A percentile compares a stretch with the other conserved stretches of the same genome.
Evolutionary conservation across 495 filamentous ascomycete genomes (phyloP).

Genomic region (Penicillium taxi): DNA sequence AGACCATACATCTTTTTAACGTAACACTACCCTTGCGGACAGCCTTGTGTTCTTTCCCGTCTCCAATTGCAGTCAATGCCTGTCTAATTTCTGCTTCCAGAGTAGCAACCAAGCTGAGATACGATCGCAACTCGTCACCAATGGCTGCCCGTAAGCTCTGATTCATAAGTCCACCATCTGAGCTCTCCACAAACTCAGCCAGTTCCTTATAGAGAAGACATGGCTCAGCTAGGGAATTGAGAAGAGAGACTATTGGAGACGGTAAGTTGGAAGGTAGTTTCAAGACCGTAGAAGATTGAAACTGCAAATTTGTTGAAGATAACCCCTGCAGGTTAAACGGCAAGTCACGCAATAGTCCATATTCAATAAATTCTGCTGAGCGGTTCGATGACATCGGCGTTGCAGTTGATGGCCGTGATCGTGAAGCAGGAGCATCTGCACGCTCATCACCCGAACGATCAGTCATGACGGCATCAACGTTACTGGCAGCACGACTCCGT

Average conservation of each 20-base stretch:
- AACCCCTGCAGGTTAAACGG: constrained; percentile 93
- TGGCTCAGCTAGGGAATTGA: constrained; percentile 88
- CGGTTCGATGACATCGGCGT: constrained; percentile 4
- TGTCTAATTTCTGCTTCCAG: constrained; percentile 89
- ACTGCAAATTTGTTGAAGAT: constrained; percentile 75
- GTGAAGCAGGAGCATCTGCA: constrained; percentile 7
- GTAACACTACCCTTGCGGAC: constrained; percentile 89
- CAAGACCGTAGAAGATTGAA: constrained; percentile 54
- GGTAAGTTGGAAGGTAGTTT: constrained; percentile 73
- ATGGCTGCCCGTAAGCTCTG: constrained; percentile 93
- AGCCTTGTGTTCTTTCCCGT: constrained; percentile 53
- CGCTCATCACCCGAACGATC: constrained; percentile 15
- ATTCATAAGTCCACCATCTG: constrained; percentile 65
- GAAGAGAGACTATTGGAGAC: constrained; percentile 73
- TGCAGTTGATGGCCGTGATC: too few relatives aligned
- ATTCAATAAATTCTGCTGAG: constrained; percentile 55
- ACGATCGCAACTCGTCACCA: constrained; percentile 74
- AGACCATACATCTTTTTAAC: constrained; percentile 89
- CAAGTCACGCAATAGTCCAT: constrained; percentile 75
- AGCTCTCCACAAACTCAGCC: constrained; percentile 67
- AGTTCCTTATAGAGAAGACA: constrained; percentile 80
- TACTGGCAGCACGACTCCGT: constrained; percentile 15
- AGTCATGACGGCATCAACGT: constrained; percentile 10
- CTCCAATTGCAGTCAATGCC: constrained; percentile 57
- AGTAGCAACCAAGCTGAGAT: constrained; percentile 86